A percentile compares a stretch with the other conserved stretches of the same genome.
Conservation (phyloP, 2,329 filamentous ascomycete genomes). For the Rhinocladiella mackenziei region DNA sequence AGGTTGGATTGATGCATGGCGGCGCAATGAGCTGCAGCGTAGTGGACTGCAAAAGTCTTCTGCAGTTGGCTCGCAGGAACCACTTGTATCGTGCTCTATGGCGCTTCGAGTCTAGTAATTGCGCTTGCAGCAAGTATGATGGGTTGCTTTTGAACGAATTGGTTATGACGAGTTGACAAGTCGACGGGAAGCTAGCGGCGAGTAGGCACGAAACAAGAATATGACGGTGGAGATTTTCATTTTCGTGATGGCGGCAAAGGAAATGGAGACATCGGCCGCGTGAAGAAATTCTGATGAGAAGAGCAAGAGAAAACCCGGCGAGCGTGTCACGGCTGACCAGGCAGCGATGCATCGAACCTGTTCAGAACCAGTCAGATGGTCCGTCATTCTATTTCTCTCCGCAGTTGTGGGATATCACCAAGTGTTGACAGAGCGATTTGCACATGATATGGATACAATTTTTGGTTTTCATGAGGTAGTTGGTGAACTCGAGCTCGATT, state of each 20-base stretch:
- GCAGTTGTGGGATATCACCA: too few relatives aligned
- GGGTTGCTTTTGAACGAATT: conserved; percentile 7
- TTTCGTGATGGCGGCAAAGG: conserved; percentile 18
- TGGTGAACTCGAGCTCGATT: too few relatives aligned
- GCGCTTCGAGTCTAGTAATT: conserved; percentile 20
- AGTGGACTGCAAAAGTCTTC: conserved; percentile 14
- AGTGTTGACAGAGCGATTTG: too few relatives aligned
- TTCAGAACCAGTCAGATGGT: neutral
- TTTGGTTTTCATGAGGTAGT: too few relatives aligned
- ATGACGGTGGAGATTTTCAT: conserved; percentile 17
- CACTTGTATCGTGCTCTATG: conserved; percentile 13
- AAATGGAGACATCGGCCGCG: neutral
- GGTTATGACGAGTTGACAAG: conserved; percentile 5
- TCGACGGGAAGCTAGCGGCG: conserved; percentile 16
- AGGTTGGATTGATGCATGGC: conserved; percentile 3
- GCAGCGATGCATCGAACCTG: neutral
- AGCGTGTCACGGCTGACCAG: too few relatives aligned
- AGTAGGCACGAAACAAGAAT: conserved; percentile 7
- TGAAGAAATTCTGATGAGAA: neutral
- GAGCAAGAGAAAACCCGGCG: neutral
- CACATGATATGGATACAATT: too few relatives aligned
- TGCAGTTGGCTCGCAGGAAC: conserved; percentile 14
- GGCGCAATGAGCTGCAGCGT: neutral
- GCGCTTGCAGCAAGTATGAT: conserved; percentile 15
- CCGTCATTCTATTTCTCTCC: too few relatives aligned